A percentile compares a stretch with the other conserved stretches of the same genome.
These are phyloP conservation scores for Monilinia fructigena DNA, from an alignment of 2,329 filamentous ascomycete species.

Conservation along the genomic window DNA sequence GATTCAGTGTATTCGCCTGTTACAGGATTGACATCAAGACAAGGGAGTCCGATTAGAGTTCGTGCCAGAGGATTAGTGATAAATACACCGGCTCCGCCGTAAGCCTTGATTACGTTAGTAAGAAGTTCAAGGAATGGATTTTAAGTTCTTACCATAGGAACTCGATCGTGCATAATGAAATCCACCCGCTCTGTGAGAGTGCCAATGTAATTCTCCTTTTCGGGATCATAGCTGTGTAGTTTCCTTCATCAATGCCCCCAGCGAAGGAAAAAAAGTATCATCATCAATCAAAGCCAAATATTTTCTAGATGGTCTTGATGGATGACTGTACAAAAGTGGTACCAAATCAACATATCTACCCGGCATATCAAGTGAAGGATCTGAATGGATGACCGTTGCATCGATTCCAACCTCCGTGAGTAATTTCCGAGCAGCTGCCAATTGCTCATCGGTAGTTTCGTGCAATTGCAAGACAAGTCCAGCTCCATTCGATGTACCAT, in stretches of 20 bases:
- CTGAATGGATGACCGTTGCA: conserved; percentile 55
- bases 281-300: conserved; percentile 40
- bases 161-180: conserved; percentile 32
- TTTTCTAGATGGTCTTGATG: conserved; percentile 31
- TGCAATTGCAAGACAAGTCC: conserved; percentile 56
- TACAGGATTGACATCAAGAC: conserved; percentile 32
- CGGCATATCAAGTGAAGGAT: conserved; percentile 55
- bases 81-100: conserved; percentile 40
- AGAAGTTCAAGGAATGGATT: conserved; percentile 25
- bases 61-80: conserved; percentile 34
- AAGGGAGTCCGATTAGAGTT: conserved; percentile 30
- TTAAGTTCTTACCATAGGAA: conserved; percentile 18
- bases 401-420: conserved; percentile 53
- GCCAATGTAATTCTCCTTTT: conserved; percentile 38
- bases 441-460: conserved; percentile 51
- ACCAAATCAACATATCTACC: conserved; percentile 58
- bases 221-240: conserved; percentile 39
- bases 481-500: conserved; percentile 55
- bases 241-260: conserved; percentile 35
- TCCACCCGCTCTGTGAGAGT: conserved; percentile 39
- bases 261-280: conserved; percentile 40
- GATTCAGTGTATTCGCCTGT: conserved; percentile 31
- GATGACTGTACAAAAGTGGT: conserved; percentile 54
- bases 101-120: conserved; percentile 32
- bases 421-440: conserved; percentile 49